Evolutionary conservation across 257 asterid genomes (phyloP), one percentile per base, ranked within the genome.

Genomic region (Mitragyna speciosa): DNA sequence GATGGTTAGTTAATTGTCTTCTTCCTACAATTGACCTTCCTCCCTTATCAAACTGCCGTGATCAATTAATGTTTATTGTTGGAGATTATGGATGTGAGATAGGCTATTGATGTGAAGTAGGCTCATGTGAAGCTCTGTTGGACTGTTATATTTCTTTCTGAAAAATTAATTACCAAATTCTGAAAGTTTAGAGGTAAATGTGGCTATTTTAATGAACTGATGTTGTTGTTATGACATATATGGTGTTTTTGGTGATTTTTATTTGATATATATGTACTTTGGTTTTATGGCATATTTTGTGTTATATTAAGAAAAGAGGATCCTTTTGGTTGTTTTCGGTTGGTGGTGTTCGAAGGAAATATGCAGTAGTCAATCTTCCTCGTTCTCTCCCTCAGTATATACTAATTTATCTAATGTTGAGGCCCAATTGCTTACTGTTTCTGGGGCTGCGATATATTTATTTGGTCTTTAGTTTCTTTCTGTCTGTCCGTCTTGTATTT

Each of bases 1-100:
- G 95, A 93, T 85, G 98, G 99, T 93, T 70, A 59, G 92, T 82
- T n/a, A 65, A 76, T 22, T 61, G 1, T 52, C 16, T 9, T 47
- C 49, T 4, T 48, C 36, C 8, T 43, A 12, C 5, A 47, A 43
- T 70, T 43, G 7, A 12, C 24, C 20, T 47, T 26, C 4, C 24
- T 70, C 47, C 22, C 10, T 61, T 26, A 12, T 64, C 8, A 2
- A 1, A 36, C 68, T 63, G 19, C 8, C 12, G 26, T 63, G 12
- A 6, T 63, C 36, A 63, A 11, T 14, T 11, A 26, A 26, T 63
- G 19, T 33, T 12, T 12, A 26, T 7, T 63, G 6, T 26, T 28
- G 41, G 41, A 36, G 41, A 36, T 36, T 36, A 36, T 36, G 41
- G 41, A 36, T 36, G 2, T 36, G 41, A 36, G 41, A 1, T 36